Evolutionary conservation across 2,329 filamentous ascomycete genomes (phyloP).

Genomic region (Stemphylium lycopersici): DNA sequence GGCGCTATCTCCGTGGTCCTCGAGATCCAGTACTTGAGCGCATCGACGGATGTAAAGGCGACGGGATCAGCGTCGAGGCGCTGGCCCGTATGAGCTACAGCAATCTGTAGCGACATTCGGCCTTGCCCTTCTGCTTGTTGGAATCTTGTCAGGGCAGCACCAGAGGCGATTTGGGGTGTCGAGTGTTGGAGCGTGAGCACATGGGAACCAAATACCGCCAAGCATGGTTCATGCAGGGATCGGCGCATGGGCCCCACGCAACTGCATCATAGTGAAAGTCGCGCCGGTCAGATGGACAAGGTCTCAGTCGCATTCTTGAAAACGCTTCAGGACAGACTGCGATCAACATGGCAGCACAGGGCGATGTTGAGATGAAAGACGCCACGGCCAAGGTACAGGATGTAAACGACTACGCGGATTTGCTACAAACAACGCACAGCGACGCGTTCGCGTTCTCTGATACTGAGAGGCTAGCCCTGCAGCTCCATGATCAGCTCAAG

Average conservation of each 20-base stretch:
- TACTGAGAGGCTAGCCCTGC: conserved; percentile 69
- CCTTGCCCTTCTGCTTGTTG: conserved; percentile 30
- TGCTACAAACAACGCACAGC: conserved; percentile 52
- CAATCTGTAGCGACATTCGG: conserved; percentile 86
- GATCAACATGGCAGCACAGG: conserved; percentile 29
- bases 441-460: conserved; percentile 66
- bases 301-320: conserved; percentile 16
- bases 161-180: conserved; percentile 13
- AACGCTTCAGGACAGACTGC: background rate
- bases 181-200: conserved; percentile 25
- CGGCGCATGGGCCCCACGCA: conserved; percentile 31
- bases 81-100: conserved; percentile 91
- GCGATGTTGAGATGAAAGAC: conserved; percentile 33
- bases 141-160: conserved; percentile 26
- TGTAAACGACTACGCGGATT: conserved; percentile 35
- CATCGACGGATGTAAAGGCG: conserved; percentile 79
- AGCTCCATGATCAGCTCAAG: conserved; percentile 73
- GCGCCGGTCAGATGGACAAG: conserved; percentile 29
- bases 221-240: conserved; percentile 37
- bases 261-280: conserved; percentile 26
- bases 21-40: conserved; percentile 81
- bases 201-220: conserved; percentile 32
- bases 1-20: conserved; percentile 74
- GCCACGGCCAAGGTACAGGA: conserved; percentile 13
- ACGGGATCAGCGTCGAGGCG: conserved; percentile 79